These are phyloP conservation scores for Setaria viridis DNA, from an alignment of 202 grass and related monocot species.

Conservation along the genomic window DNA sequence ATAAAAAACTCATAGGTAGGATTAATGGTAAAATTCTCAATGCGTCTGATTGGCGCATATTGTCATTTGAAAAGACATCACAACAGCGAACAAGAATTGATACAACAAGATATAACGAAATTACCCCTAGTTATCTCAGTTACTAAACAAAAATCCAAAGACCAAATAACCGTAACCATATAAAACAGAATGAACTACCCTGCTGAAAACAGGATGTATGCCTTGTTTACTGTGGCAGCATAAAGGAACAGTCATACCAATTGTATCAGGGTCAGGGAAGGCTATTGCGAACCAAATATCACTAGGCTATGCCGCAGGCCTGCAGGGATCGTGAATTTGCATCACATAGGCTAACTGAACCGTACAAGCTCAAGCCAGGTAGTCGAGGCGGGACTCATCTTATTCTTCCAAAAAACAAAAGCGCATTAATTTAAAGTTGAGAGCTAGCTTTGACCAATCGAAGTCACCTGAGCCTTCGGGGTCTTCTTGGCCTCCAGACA, in stretches of 20 bases:
- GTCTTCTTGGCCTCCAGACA: constrained; percentile 49
- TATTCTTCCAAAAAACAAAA: background rate
- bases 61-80: background rate
- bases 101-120: background rate
- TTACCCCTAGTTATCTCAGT: background rate
- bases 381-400: background rate
- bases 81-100: background rate
- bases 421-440: background rate
- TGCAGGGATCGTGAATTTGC: background rate
- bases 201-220: background rate
- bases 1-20: background rate
- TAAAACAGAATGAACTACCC: background rate
- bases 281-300: background rate
- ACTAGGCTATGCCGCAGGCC: background rate
- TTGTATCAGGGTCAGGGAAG: background rate
- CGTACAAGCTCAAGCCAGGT: constrained; percentile 1
- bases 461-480: constrained; percentile 46
- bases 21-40: background rate
- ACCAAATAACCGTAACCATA: background rate
- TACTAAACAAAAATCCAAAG: background rate
- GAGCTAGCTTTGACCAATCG: constrained; percentile 1
- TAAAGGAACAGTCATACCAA: background rate
- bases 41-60: background rate
- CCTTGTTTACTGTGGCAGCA: background rate
- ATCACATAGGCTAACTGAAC: constrained; percentile 18